These are phyloP conservation scores for Hanseniaspora gamundiae DNA, from an alignment of 1,139 yeast species.

Conservation along the genomic window DNA sequence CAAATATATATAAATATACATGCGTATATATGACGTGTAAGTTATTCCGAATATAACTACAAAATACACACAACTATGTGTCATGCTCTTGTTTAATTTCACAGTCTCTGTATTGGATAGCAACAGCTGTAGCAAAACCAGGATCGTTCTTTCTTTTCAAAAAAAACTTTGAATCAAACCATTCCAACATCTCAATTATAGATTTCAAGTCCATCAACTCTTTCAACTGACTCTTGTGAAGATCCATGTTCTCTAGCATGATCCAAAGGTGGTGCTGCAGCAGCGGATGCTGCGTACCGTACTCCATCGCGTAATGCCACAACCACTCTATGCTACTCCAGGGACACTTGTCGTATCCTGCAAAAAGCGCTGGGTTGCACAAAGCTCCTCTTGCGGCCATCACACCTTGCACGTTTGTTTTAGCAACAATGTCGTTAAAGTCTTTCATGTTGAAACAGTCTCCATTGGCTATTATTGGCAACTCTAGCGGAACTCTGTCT, in stretches of 20 bases:
- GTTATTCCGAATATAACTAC: neutral
- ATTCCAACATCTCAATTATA: slow-evolving; percentile 59
- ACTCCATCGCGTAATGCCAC: slow-evolving; percentile 65
- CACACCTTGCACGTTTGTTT: slow-evolving; percentile 78
- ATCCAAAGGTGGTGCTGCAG: slow-evolving; percentile 81
- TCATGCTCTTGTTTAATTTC: too few relatives aligned
- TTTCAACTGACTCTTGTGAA: slow-evolving; percentile 43
- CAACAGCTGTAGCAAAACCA: slow-evolving; percentile 52
- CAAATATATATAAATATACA: too few relatives aligned
- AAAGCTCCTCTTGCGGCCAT: slow-evolving; percentile 92
- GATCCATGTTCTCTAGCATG: slow-evolving; percentile 52
- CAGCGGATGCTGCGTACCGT: slow-evolving; percentile 62
- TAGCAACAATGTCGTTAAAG: slow-evolving; percentile 43
- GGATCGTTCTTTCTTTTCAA: slow-evolving; percentile 53
- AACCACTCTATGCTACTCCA: slow-evolving; percentile 85
- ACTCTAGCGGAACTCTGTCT: slow-evolving; percentile 32
- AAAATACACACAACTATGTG: too few relatives aligned
- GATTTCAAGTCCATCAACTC: slow-evolving; percentile 51
- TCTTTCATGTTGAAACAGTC: slow-evolving; percentile 70
- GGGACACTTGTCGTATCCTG: slow-evolving; percentile 62
- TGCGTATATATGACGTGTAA: too few relatives aligned
- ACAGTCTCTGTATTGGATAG: slow-evolving; percentile 37
- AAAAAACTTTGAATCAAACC: slow-evolving; percentile 63
- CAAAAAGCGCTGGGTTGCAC: slow-evolving; percentile 76
- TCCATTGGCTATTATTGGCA: slow-evolving; percentile 92